Conservation (phyloP, 2,329 filamentous ascomycete genomes). For the Sarocladium oryzae region DNA sequence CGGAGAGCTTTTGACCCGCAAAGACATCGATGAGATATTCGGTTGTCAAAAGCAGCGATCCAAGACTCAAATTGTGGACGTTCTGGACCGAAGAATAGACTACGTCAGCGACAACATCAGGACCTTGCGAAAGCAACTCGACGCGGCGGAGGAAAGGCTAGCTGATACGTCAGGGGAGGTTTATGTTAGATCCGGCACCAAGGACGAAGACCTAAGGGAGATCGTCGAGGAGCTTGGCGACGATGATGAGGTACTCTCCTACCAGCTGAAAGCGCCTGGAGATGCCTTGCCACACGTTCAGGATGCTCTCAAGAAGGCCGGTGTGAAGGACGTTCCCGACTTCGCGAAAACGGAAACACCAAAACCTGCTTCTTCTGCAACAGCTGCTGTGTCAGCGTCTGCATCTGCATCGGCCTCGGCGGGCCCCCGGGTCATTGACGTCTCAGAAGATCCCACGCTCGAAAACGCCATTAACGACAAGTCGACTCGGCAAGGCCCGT, state of each 20-base stretch:
- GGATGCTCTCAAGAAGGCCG: conserved; percentile 71
- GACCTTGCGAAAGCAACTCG: conserved; percentile 67
- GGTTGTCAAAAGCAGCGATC: conserved; percentile 22
- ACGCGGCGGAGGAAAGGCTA: conserved; percentile 62
- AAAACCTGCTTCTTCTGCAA: conserved; percentile 3
- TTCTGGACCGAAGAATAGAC: conserved; percentile 67
- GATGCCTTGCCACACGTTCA: conserved; percentile 61
- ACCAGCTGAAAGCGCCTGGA: conserved; percentile 59
- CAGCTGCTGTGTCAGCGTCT: not conserved
- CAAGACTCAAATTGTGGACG: conserved; percentile 48
- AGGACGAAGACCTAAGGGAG: conserved; percentile 72
- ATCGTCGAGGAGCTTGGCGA: conserved; percentile 92
- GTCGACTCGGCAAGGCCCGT: not conserved
- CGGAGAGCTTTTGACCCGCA: conserved; percentile 55
- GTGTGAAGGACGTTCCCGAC: conserved; percentile 45
- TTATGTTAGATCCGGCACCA: conserved; percentile 47
- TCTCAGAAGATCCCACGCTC: not conserved
- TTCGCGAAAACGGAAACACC: conserved; percentile 10
- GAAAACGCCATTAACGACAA: not conserved
- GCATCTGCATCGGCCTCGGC: not conserved
- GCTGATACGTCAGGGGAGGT: conserved; percentile 48
- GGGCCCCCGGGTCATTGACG: not conserved
- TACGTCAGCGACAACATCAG: conserved; percentile 80
- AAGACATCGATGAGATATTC: conserved; percentile 45
- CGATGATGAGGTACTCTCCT: conserved; percentile 74